phyloP scores from a whole-genome alignment of 2,329 filamentous ascomycete species.

The Fonsecaea pugnacius region DNA sequence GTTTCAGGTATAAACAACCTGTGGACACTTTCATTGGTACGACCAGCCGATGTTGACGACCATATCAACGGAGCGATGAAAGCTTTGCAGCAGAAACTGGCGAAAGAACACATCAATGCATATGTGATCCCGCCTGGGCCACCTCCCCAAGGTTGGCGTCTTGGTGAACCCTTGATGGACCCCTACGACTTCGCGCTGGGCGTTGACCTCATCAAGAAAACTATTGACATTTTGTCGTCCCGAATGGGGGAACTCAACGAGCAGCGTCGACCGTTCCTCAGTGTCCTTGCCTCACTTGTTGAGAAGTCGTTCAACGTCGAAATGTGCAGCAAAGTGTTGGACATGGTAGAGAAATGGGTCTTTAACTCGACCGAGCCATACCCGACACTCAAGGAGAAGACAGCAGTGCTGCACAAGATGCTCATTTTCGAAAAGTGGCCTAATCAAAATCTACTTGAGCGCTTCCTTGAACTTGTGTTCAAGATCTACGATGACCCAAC shows the following conservation, averaged over 20 bases:
- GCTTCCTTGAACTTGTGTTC: constrained; percentile 94
- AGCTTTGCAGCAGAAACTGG: constrained; percentile 86
- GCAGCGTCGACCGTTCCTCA: constrained; percentile 88
- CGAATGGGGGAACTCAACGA: constrained; percentile 93
- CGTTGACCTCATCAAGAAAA: constrained; percentile 88
- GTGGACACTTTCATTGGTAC: constrained; percentile 86
- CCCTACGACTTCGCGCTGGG: constrained; percentile 85
- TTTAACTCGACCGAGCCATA: constrained; percentile 94
- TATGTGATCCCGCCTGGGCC: constrained; percentile 55
- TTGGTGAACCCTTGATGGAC: constrained; percentile 57
- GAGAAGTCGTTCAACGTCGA: constrained; percentile 88
- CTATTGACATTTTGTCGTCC: constrained; percentile 87
- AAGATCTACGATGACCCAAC: constrained; percentile 98
- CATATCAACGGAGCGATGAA: constrained; percentile 91
- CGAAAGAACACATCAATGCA: constrained; percentile 84
- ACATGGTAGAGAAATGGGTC: constrained; percentile 94
- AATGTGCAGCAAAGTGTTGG: constrained; percentile 88
- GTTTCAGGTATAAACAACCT: constrained; percentile 89
- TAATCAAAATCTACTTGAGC: constrained; percentile 83
- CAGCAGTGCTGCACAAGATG: constrained; percentile 99
- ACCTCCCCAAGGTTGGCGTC: constrained; percentile 47
- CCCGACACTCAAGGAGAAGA: constrained; percentile 98
- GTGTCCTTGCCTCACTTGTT: constrained; percentile 89
- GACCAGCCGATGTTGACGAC: constrained; percentile 83
- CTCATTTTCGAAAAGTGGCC: constrained; percentile 84